Base-by-base conservation (phyloP, 1,284 basidiomycete species). In the Termitomyces sp. region DNA sequence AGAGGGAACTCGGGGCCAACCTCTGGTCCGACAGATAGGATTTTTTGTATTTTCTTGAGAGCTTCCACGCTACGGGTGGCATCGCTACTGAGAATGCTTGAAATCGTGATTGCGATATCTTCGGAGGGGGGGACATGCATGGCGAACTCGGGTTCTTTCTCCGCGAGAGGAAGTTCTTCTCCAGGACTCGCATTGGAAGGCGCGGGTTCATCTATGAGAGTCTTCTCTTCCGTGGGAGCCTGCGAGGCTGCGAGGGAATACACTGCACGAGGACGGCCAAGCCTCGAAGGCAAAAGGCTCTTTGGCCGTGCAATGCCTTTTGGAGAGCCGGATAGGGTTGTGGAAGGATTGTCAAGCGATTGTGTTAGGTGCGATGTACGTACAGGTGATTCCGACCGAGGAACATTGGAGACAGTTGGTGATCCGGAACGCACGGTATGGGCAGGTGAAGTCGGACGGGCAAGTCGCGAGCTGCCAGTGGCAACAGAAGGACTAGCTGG, bases 61-160 rank as follows among this genome's bases (percentile, higher is more conserved):
- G 93, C 93, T 53, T 96, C 91, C n/a, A 97, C 93, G 62, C 92
- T 91, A 43, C 87, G 80, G 26, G 83, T 75, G 0, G 91, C 79
- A 71, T 97, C 92, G 58, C 84, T 90, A 66, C 88, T 93, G 51
- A 92, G 75, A 48, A 93, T 91, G 55, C 84, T 89, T 18, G 88
- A 91, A 51, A 91, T 92, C 8, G 81, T 85, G 52, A 90, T 74
- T 2, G 84, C 83, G 55, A 91, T 85, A 59, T 84, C 84, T 53
- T 87, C 84, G 6, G 78, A 56, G 9, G 60, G 66, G 21, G 73
- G 71, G 6, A 64, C 46, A 21, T 57, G 64, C 31, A 51, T 35
- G 19, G 53, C 42, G 14, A 59, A 57, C 24, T 63, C 57, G 4
- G 52, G 21, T 31, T 54, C 57, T 30, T 57, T 59, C n/a, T 47